Conservation (phyloP, 805 yeast genomes). For the Zygotorulaspora chibaensis region DNA sequence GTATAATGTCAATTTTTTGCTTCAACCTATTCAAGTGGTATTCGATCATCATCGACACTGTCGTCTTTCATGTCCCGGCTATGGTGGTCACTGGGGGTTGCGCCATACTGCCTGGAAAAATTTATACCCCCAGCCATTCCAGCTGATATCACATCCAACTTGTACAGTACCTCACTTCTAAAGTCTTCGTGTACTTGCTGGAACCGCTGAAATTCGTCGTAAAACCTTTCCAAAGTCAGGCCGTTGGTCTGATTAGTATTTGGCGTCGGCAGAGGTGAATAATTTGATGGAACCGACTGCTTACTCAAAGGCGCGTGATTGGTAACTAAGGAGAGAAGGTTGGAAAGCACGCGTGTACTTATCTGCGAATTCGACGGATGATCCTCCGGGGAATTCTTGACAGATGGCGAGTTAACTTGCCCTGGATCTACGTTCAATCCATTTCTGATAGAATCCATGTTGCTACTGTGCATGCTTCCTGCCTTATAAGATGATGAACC, state of each 20-base stretch:
- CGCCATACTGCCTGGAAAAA: background rate
- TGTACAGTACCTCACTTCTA: constrained; percentile 12
- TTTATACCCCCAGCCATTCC: background rate
- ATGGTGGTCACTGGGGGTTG: background rate
- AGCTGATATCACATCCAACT: constrained; percentile 10
- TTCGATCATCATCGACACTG: constrained; percentile 1
- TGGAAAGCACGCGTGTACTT: constrained; percentile 1
- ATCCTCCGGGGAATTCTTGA: background rate
- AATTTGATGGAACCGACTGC: background rate
- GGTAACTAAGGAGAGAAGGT: background rate
- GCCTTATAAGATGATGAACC: background rate
- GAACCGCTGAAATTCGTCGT: constrained; percentile 5
- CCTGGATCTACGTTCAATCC: constrained; percentile 1
- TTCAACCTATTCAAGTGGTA: background rate
- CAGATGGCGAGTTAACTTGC: background rate
- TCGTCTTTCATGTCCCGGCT: background rate
- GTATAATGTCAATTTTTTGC: background rate
- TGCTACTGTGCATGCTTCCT: background rate
- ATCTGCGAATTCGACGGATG: constrained; percentile 2
- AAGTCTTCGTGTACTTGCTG: constrained; percentile 13
- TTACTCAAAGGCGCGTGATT: background rate
- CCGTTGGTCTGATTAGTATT: background rate
- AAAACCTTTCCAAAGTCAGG: constrained; percentile 7
- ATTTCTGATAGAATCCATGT: constrained; percentile 1
- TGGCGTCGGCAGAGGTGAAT: background rate